These are phyloP conservation scores for Seiridium cupressi DNA, from an alignment of 2,329 filamentous ascomycete genomes.

Conservation along the genomic window DNA sequence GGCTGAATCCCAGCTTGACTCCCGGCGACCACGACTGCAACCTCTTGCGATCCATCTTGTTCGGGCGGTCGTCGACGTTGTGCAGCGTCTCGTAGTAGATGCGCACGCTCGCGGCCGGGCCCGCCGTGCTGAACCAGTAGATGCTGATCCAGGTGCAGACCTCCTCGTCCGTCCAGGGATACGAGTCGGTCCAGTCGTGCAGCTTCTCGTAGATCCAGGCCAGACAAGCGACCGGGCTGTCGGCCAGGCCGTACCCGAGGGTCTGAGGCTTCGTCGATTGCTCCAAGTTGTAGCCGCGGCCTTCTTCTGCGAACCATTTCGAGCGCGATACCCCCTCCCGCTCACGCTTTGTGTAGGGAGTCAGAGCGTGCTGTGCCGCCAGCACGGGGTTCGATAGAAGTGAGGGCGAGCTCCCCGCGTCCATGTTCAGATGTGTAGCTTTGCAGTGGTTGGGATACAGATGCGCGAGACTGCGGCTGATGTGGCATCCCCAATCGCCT, in stretches of 20 bases:
- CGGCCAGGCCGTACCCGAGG: conserved; percentile 65
- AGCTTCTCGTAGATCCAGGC: conserved; percentile 83
- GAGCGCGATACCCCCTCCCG: conserved; percentile 49
- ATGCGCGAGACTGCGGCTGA: conserved; percentile 61
- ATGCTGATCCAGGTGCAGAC: conserved; percentile 72
- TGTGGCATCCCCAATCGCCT: conserved; percentile 69
- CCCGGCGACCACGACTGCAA: conserved; percentile 26
- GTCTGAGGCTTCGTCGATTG: conserved; percentile 73
- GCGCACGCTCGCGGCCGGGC: conserved; percentile 61
- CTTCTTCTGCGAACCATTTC: conserved; percentile 56
- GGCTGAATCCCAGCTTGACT: conserved; percentile 42
- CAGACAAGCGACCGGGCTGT: conserved; percentile 68
- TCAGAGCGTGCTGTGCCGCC: conserved; percentile 53
- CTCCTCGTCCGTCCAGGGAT: conserved; percentile 74
- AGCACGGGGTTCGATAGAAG: conserved; percentile 53
- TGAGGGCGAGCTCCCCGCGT: conserved; percentile 44
- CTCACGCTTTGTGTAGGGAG: conserved; percentile 52
- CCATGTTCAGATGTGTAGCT: conserved; percentile 61
- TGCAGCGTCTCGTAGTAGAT: conserved; percentile 72
- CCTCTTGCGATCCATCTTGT: conserved; percentile 14
- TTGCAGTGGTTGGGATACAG: conserved; percentile 56
- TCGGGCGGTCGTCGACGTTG: conserved; percentile 20
- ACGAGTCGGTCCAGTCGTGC: conserved; percentile 71
- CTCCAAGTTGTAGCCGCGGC: conserved; percentile 55
- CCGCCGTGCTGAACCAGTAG: conserved; percentile 69